Conservation (phyloP, 2,329 filamentous ascomycete species). For the Beauveria sp. region DNA sequence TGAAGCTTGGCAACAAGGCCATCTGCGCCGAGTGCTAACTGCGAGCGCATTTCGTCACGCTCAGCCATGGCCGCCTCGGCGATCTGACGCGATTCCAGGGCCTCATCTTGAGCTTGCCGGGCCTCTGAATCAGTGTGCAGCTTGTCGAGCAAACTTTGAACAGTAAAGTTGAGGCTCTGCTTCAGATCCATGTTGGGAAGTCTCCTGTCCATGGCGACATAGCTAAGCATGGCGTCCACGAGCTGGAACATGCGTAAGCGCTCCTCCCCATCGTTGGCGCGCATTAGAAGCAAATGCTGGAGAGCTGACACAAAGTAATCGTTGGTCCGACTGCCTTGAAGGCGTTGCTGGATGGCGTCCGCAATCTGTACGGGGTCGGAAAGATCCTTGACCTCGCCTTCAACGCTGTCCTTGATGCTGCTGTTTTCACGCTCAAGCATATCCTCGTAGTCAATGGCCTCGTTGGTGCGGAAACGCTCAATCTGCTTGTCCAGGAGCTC, state of each 20-base stretch:
- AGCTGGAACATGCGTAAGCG: constrained; percentile 93
- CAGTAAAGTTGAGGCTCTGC: constrained; percentile 94
- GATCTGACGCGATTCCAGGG: constrained; percentile 81
- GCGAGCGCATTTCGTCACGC: constrained; percentile 85
- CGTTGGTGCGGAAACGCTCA: constrained; percentile 84
- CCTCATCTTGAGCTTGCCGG: constrained; percentile 83
- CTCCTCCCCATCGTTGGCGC: constrained; percentile 87
- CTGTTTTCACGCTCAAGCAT: constrained; percentile 86
- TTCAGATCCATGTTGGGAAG: constrained; percentile 96
- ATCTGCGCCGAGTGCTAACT: constrained; percentile 85
- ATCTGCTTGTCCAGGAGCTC: constrained; percentile 98
- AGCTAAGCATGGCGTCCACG: constrained; percentile 97
- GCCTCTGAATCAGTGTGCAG: constrained; percentile 95
- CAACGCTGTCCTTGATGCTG: constrained; percentile 81
- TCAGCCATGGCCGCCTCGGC: constrained; percentile 95
- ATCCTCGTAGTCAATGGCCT: constrained; percentile 97
- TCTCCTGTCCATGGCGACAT: constrained; percentile 95
- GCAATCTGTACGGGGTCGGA: constrained; percentile 90
- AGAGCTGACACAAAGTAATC: constrained; percentile 95
- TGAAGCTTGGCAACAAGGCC: constrained; percentile 89
- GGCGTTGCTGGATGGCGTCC: constrained; percentile 80
- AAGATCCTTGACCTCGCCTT: constrained; percentile 83
- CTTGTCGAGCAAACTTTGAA: constrained; percentile 90
- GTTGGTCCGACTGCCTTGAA: constrained; percentile 76
- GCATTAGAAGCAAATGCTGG: constrained; percentile 88